Evolutionary conservation across 83 land plant species (phyloP).

Genomic region (Picea mariana): DNA sequence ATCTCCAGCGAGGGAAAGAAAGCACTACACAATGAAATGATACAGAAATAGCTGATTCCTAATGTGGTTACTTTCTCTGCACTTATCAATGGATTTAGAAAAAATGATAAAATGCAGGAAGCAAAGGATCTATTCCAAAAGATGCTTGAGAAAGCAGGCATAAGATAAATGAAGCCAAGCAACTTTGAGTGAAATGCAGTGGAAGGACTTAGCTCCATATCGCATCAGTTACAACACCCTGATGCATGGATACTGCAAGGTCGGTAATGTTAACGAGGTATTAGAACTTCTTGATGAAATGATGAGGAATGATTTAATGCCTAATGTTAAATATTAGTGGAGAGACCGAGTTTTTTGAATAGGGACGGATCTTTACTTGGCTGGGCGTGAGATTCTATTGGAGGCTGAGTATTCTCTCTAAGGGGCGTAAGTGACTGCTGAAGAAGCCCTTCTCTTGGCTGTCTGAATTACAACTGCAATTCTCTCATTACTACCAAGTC

Average conservation of each 20-base stretch:
- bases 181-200: slow-evolving; percentile 38
- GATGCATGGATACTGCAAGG: slow-evolving; percentile 48
- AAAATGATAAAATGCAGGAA: slow-evolving; percentile 37
- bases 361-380: too few species aligned
- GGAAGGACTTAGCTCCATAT: slow-evolving; percentile 50
- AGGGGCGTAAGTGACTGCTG: too few species aligned
- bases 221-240: slow-evolving; percentile 56
- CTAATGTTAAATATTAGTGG: too few species aligned
- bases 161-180: slow-evolving; percentile 31
- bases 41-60: slow-evolving; percentile 30
- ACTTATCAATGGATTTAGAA: slow-evolving; percentile 52
- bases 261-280: slow-evolving; percentile 45
- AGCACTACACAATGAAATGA: slow-evolving; percentile 53
- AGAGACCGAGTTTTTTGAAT: too few species aligned
- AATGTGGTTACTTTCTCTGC: slow-evolving; percentile 40
- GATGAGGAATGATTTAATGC: slow-evolving; percentile 37
- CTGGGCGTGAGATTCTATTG: too few species aligned
- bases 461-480: too few species aligned
- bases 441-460: too few species aligned
- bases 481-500: too few species aligned
- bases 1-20: too few species aligned
- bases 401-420: too few species aligned
- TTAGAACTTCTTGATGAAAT: slow-evolving; percentile 44
- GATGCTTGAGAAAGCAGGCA: slow-evolving; percentile 31
- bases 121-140: slow-evolving; percentile 35